phyloP scores from a whole-genome alignment of 331 rosid genomes.

The Pyrus hybrid region DNA sequence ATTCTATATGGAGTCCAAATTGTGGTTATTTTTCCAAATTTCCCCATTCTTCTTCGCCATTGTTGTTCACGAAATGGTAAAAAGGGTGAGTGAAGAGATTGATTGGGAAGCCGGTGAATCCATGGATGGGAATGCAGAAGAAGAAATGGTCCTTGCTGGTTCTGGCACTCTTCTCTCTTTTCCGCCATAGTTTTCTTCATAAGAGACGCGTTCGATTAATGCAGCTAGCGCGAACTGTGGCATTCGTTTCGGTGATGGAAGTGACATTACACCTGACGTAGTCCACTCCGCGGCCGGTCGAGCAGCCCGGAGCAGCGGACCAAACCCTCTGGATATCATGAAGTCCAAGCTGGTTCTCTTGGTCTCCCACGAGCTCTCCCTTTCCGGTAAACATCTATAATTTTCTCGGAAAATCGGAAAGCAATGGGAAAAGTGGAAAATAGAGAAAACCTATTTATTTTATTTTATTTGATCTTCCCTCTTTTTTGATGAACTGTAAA shows the following conservation, averaged over 20 bases:
- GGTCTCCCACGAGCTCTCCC: no score
- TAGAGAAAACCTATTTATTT: background rate
- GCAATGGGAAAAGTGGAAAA: background rate
- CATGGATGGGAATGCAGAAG: conserved; percentile 54
- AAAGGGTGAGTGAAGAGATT: background rate
- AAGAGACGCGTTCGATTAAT: conserved; percentile 48
- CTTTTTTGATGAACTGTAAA: background rate
- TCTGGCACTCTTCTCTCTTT: conserved; percentile 51
- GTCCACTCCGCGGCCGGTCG: conserved; percentile 21
- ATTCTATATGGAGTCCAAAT: no score
- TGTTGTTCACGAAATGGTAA: no score
- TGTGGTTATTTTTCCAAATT: no score
- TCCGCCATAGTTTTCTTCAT: conserved; percentile 52
- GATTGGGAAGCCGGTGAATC: conserved; percentile 46
- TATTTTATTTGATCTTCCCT: background rate
- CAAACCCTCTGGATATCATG: conserved; percentile 31
- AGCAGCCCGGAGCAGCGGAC: background rate
- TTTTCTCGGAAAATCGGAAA: background rate
- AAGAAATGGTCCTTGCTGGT: conserved; percentile 52
- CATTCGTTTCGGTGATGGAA: conserved; percentile 10
- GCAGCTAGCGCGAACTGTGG: conserved; percentile 13
- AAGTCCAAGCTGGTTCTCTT: no score
- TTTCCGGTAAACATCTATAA: background rate
- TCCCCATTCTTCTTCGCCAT: no score
- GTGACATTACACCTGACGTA: conserved; percentile 14